phyloP scores from a whole-genome alignment of 208 protist genomes.

The Leishmania lainsoni region DNA sequence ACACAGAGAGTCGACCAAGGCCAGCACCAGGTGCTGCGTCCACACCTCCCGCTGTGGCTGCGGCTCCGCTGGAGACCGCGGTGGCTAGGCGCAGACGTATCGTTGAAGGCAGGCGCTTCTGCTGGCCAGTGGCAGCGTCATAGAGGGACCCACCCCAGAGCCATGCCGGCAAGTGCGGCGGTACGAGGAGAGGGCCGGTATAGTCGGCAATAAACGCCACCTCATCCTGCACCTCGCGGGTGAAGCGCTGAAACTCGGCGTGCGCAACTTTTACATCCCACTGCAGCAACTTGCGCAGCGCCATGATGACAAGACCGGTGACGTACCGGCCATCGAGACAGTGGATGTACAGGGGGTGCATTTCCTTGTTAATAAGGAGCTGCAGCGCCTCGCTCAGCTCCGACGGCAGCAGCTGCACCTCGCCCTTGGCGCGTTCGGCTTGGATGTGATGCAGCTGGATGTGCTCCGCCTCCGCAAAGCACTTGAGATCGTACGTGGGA shows the following conservation, averaged over 20 bases:
- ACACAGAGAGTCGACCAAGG: neutral
- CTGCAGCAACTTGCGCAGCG: constrained; percentile 73
- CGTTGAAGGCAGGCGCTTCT: constrained; percentile 15
- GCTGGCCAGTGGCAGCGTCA: constrained; percentile 3
- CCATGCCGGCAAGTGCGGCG: constrained; percentile 56
- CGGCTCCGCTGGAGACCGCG: constrained; percentile 3
- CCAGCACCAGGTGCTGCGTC: neutral
- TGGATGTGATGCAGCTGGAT: constrained; percentile 73
- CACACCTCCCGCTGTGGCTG: neutral
- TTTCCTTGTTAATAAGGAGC: constrained; percentile 55
- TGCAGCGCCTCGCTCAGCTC: constrained; percentile 70
- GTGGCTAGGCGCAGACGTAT: constrained; percentile 19
- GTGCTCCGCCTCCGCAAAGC: constrained; percentile 55
- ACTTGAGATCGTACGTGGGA: constrained; percentile 78
- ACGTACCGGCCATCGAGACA: constrained; percentile 88
- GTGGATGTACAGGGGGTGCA: constrained; percentile 83
- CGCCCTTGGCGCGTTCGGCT: constrained; percentile 83
- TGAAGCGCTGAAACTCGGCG: constrained; percentile 76
- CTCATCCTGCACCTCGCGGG: constrained; percentile 63
- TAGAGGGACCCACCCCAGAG: constrained; percentile 53
- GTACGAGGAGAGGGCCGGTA: constrained; percentile 65
- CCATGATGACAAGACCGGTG: constrained; percentile 75
- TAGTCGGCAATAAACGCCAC: constrained; percentile 75
- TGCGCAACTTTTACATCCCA: constrained; percentile 62
- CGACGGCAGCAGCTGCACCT: constrained; percentile 76